Evolutionary conservation across 1,139 yeast genomes (phyloP).

Genomic region (Geotrichum aggregatum): DNA sequence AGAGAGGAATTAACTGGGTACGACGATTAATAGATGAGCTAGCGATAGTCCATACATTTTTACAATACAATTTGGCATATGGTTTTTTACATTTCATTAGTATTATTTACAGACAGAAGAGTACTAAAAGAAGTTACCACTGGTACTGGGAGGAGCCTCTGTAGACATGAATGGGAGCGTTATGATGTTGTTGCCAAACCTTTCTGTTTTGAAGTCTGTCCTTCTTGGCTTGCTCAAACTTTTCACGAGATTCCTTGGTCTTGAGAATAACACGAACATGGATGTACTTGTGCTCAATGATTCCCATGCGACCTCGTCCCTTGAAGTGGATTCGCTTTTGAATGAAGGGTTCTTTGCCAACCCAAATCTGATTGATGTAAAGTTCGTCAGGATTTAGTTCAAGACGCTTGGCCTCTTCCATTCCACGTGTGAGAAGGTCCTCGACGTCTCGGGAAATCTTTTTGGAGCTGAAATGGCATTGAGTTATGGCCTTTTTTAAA

Average conservation of each 20-base stretch:
- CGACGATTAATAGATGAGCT: conserved; percentile 9
- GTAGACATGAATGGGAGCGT: conserved; percentile 30
- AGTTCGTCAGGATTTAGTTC: conserved; percentile 59
- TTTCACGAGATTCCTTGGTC: conserved; percentile 55
- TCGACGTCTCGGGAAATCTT: conserved; percentile 77
- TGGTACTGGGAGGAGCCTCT: conserved; percentile 33
- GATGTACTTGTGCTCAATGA: conserved; percentile 68
- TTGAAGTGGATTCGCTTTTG: conserved; percentile 70
- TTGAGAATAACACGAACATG: conserved; percentile 78
- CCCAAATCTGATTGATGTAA: conserved; percentile 82
- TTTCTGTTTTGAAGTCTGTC: conserved; percentile 43
- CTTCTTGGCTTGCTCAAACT: conserved; percentile 42
- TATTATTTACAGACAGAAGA: conserved; percentile 11
- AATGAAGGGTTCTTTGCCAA: conserved; percentile 82
- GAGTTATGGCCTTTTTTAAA: conserved; percentile 79
- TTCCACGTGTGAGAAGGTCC: conserved; percentile 66
- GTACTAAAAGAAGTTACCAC: conserved; percentile 30
- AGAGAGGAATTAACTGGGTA: conserved; percentile 6
- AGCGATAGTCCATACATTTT: background rate
- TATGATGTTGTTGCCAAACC: conserved; percentile 32
- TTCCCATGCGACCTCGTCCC: conserved; percentile 88
- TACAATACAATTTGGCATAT: conserved; percentile 9
- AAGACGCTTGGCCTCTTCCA: conserved; percentile 61
- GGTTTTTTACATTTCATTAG: conserved; percentile 1
- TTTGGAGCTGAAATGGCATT: conserved; percentile 83